Percentiles rank a stretch among this genome's conserved stretches.
phyloP scores from a whole-genome alignment of 148 eudicot species.

The Rhododendron griersonianum region DNA sequence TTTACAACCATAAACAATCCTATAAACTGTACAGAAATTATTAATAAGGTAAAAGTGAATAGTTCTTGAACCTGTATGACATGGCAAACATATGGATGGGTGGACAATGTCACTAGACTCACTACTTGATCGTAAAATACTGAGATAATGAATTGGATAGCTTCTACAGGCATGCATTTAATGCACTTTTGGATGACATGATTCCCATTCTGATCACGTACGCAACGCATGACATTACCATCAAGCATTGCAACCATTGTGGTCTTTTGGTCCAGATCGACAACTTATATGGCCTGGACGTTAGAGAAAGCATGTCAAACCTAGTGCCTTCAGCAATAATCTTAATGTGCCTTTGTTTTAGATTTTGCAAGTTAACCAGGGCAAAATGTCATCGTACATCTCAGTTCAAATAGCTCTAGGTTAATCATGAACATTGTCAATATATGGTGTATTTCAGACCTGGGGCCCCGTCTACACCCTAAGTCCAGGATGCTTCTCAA shows the following conservation, averaged over 20 bases:
- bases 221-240: constrained; percentile 84
- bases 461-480: too few relatives aligned
- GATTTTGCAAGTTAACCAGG: too few relatives aligned
- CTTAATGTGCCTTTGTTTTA: background rate
- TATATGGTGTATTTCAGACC: too few relatives aligned
- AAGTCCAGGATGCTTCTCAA: too few relatives aligned
- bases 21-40: background rate
- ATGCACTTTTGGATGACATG: constrained; percentile 94
- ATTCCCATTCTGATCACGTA: constrained; percentile 93
- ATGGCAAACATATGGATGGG: constrained; percentile 96
- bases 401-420: too few relatives aligned
- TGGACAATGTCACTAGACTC: constrained; percentile 55
- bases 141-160: constrained; percentile 66
- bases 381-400: too few relatives aligned
- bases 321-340: background rate
- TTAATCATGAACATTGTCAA: too few relatives aligned
- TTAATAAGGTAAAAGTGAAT: background rate
- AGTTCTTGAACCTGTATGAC: constrained; percentile 57
- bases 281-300: constrained; percentile 86
- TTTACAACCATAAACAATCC: background rate
- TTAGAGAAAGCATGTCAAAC: background rate
- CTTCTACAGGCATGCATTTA: constrained; percentile 76
- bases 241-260: constrained; percentile 81
- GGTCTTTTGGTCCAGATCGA: constrained; percentile 75
- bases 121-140: constrained; percentile 65